Evolutionary conservation across 768 basidiomycete species (phyloP).

Genomic region (Infundibulicybe gibba): DNA sequence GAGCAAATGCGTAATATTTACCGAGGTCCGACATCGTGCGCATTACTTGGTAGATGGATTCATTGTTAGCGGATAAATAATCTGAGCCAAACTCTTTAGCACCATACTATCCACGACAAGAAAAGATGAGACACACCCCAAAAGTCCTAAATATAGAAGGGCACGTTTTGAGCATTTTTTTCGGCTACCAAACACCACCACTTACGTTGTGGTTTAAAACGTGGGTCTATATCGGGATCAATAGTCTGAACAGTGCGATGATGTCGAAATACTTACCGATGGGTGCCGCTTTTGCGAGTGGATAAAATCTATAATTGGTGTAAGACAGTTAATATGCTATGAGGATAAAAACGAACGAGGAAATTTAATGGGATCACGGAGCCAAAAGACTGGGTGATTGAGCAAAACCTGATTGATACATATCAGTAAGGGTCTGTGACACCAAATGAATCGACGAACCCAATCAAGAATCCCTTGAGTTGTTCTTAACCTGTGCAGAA

Average conservation of each 20-base stretch:
- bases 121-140: slow-evolving; percentile 3
- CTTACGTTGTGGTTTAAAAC: slow-evolving; percentile 1
- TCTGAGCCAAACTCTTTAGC: slow-evolving; percentile 21
- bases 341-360: slow-evolving; percentile 28
- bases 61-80: slow-evolving; percentile 43
- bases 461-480: slow-evolving; percentile 26
- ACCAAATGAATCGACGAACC: neutral
- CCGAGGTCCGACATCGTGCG: slow-evolving; percentile 52
- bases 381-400: slow-evolving; percentile 46
- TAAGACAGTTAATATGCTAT: neutral
- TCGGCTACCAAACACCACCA: neutral
- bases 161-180: too few relatives aligned
- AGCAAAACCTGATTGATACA: slow-evolving; percentile 22
- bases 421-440: neutral
- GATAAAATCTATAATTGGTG: slow-evolving; percentile 19
- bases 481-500: slow-evolving; percentile 25
- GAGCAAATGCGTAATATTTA: slow-evolving; percentile 11
- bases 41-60: slow-evolving; percentile 44
- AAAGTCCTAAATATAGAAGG: slow-evolving; percentile 7
- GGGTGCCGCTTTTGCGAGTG: slow-evolving; percentile 46
- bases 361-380: slow-evolving; percentile 45
- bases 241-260: slow-evolving; percentile 7
- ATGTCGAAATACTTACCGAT: slow-evolving; percentile 40
- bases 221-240: neutral
- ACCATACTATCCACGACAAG: neutral